A percentile compares a stretch with the other conserved stretches of the same genome.
Evolutionary conservation across 192 early-diverging fungal genomes (phyloP).

Genomic region (Radiomyces spectabilis): DNA sequence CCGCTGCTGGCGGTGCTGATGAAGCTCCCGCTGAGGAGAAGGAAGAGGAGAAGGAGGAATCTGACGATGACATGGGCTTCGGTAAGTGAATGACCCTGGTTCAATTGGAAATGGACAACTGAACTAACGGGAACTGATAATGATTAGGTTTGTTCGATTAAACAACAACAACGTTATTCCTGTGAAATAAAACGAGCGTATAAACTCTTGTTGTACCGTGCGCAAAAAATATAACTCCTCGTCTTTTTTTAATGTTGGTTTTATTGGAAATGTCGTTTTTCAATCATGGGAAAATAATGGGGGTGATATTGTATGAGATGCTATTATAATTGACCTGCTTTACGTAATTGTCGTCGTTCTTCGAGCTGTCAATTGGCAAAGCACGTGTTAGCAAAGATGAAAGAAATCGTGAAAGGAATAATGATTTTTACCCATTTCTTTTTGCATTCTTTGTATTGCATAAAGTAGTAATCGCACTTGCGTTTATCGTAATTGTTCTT

Average conservation of each 20-base stretch:
- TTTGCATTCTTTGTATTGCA: slow-evolving; percentile 49
- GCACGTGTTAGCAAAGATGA: neutral
- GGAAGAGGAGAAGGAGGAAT: slow-evolving; percentile 69
- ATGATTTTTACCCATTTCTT: slow-evolving; percentile 42
- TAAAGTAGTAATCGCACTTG: slow-evolving; percentile 39
- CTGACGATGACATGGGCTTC: slow-evolving; percentile 81
- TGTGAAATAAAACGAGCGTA: neutral
- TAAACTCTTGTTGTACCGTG: neutral
- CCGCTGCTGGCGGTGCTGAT: slow-evolving; percentile 31
- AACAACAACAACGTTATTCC: neutral
- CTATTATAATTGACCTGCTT: slow-evolving; percentile 9
- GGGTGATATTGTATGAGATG: too few relatives aligned
- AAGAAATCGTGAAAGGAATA: neutral
- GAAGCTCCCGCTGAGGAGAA: slow-evolving; percentile 37
- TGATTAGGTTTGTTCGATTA: slow-evolving; percentile 19
- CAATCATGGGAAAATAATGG: too few relatives aligned
- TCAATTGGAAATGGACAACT: neutral
- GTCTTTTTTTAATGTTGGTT: neutral
- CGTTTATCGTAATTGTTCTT: slow-evolving; percentile 43
- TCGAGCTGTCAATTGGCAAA: slow-evolving; percentile 12
- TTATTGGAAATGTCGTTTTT: neutral
- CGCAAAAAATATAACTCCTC: neutral
- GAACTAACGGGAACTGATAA: neutral
- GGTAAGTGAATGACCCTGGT: slow-evolving; percentile 44
- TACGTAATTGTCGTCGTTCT: slow-evolving; percentile 11